A percentile compares a stretch with the other conserved stretches of the same genome.
Conservation (phyloP, 371 early-diverging fungal genomes). For the Polyrhizophydium stewartii region DNA sequence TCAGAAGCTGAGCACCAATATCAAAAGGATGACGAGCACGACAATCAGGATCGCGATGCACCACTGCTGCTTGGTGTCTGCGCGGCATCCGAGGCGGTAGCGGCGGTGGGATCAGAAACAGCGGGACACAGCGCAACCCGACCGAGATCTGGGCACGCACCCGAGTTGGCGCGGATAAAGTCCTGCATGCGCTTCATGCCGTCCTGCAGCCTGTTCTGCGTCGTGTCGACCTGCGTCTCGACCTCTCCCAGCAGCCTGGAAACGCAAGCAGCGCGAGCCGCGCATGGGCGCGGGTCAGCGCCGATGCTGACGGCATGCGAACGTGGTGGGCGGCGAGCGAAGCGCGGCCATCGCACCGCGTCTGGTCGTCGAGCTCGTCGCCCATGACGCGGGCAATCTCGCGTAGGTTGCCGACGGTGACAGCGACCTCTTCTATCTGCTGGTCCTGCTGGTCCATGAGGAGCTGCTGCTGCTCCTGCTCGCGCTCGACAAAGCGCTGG, state of each 20-base stretch:
- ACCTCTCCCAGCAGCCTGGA: slow-evolving; percentile 47
- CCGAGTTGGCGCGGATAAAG: slow-evolving; percentile 45
- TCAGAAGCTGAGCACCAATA: slow-evolving; percentile 30
- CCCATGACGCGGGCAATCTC: slow-evolving; percentile 63
- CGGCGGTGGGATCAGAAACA: slow-evolving; percentile 3
- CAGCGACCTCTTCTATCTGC: slow-evolving; percentile 54
- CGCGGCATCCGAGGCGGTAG: too few species aligned
- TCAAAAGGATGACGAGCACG: slow-evolving; percentile 44
- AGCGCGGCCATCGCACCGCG: slow-evolving; percentile 23
- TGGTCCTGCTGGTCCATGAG: slow-evolving; percentile 57
- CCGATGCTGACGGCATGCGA: too few species aligned
- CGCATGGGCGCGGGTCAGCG: slow-evolving; percentile 10
- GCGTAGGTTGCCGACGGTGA: slow-evolving; percentile 55
- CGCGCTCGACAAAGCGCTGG: slow-evolving; percentile 35
- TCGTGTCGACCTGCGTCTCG: slow-evolving; percentile 46
- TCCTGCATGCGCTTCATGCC: slow-evolving; percentile 44
- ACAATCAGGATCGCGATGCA: slow-evolving; percentile 46
- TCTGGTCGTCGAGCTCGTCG: slow-evolving; percentile 59
- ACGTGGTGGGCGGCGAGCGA: too few species aligned
- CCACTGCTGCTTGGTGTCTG: slow-evolving; percentile 44
- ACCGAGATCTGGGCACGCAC: slow-evolving; percentile 26
- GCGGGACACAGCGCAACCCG: slow-evolving; percentile 10
- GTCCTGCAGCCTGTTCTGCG: slow-evolving; percentile 43
- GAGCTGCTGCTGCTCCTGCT: slow-evolving; percentile 36
- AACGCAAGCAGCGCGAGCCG: not conserved